These are phyloP conservation scores for Cytospora schulzeri DNA, from an alignment of 2,329 filamentous ascomycete genomes.

Conservation along the genomic window DNA sequence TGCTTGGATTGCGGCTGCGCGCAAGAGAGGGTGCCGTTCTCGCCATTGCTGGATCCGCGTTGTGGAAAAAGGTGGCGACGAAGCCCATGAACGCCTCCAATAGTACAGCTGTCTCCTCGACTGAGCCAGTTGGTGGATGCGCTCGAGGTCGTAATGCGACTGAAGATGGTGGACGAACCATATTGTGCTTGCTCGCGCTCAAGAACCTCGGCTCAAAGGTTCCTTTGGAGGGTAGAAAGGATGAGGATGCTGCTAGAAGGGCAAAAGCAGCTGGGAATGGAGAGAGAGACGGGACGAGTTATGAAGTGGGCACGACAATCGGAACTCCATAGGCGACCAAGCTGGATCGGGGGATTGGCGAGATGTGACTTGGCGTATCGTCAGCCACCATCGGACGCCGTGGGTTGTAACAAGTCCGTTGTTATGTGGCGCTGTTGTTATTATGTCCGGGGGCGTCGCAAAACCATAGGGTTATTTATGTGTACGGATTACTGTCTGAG, in stretches of 20 bases:
- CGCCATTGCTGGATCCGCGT: constrained; percentile 1
- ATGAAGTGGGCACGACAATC: constrained; percentile 6
- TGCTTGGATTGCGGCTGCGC: constrained; percentile 9
- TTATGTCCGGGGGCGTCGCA: neutral
- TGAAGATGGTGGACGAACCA: constrained; percentile 16
- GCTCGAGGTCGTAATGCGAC: constrained; percentile 11
- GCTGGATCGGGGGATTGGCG: constrained; percentile 7
- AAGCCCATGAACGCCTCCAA: constrained; percentile 35
- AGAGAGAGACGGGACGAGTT: neutral
- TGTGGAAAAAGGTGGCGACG: constrained; percentile 34
- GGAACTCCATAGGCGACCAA: constrained; percentile 21
- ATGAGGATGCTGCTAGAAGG: neutral
- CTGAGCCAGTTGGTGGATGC: constrained; percentile 6
- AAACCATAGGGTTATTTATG: no score
- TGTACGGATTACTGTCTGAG: no score
- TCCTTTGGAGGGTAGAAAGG: constrained; percentile 6
- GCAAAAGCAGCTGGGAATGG: neutral
- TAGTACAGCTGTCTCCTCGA: constrained; percentile 21
- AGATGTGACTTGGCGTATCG: constrained; percentile 14
- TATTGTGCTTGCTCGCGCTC: neutral
- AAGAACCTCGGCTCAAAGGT: neutral
- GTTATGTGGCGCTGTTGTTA: neutral
- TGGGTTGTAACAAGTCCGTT: neutral
- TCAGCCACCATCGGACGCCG: constrained; percentile 13
- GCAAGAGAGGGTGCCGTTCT: constrained; percentile 9